A percentile compares a stretch with the other conserved stretches of the same genome.
These are phyloP conservation scores for Melastoma malabathricum DNA, from an alignment of 345 rosid species.

Conservation along the genomic window DNA sequence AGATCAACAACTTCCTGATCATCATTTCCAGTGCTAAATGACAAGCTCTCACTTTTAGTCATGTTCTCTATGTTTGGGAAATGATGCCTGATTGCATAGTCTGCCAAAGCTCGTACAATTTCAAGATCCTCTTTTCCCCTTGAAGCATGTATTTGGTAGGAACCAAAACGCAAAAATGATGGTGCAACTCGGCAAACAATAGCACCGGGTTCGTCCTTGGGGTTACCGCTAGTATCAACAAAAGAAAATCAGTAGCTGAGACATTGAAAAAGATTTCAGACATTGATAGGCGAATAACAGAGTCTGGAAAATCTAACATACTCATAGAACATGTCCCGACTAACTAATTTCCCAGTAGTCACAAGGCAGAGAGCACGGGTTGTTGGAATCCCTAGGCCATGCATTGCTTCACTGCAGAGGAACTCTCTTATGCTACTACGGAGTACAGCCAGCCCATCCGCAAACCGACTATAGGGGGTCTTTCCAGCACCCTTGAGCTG, in stretches of 20 bases:
- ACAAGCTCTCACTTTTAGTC: constrained; percentile 66
- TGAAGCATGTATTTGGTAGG: constrained; percentile 81
- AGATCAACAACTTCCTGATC: constrained; percentile 77
- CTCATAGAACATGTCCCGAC: constrained; percentile 99
- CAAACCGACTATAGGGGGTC: constrained; percentile 95
- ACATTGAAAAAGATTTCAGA: too few species aligned
- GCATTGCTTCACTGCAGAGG: constrained; percentile 92
- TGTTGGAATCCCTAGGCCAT: constrained; percentile 84
- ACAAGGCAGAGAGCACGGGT: constrained; percentile 93
- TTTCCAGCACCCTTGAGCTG: constrained; percentile 96
- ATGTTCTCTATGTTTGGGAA: constrained; percentile 79
- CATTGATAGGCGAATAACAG: too few species aligned
- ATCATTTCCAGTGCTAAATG: constrained; percentile 70
- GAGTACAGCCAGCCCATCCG: constrained; percentile 95
- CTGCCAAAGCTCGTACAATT: constrained; percentile 66
- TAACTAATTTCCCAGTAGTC: constrained; percentile 79
- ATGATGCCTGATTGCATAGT: constrained; percentile 86
- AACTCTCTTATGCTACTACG: constrained; percentile 95
- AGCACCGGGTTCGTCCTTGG: constrained; percentile 96
- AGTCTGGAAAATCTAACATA: constrained; percentile 22
- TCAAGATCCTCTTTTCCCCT: constrained; percentile 85
- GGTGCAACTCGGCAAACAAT: constrained; percentile 86
- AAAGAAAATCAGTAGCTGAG: constrained; percentile 4
- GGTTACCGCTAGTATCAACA: constrained; percentile 61
- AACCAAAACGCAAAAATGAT: constrained; percentile 84